Base-by-base conservation (phyloP, 108 stramenopile genomes). In the Asterionellopsis glacialis region DNA sequence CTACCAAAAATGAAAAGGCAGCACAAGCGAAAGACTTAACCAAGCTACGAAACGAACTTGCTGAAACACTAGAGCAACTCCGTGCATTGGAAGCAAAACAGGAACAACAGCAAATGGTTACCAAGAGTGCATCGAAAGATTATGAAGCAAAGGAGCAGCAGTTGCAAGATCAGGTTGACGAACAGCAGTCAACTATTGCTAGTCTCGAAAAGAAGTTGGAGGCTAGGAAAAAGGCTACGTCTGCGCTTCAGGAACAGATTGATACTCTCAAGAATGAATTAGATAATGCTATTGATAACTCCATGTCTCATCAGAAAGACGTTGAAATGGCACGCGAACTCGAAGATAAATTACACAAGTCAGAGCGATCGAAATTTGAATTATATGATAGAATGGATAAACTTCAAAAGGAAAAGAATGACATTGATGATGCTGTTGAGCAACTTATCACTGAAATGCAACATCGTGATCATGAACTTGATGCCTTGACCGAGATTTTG, bases 361-460 rank as follows among this genome's bases (percentile, higher is more conserved):
- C 68, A 10, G 58, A 68, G 9, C 61, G 61, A 23, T 50, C 55
- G 11, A 50, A 67, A 43, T 42, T 47, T 3, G 71, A 70, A 9
- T 51, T 81, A 14, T 58, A 67, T 41, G 63, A 73, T 53, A 25
- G 45, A 26, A 53, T 77, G 25, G 52, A 74, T 18, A 77, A 71
- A 26, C 55, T 59, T 7, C 47, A 33, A 7, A 25, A 25, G 23
- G 75, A 82, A 27, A 73, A 73, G 51, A 57, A 61, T 25, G 75
- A 82, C 49, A 73, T 77, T 0, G 73, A 77, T 52, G 61, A 63
- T 45, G 81, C 75, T 0, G 58, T 82, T 6, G 81, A 82, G 60
- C 72, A 77, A 42, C 69, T 82, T 13, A 82, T 82, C 41, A 63
- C 70, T 41, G 81, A 76, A 55, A 73, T 82, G 26, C 75, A 76